Evolutionary conservation across 192 early-diverging fungal genomes (phyloP).

Genomic region (Mortierella antarctica): DNA sequence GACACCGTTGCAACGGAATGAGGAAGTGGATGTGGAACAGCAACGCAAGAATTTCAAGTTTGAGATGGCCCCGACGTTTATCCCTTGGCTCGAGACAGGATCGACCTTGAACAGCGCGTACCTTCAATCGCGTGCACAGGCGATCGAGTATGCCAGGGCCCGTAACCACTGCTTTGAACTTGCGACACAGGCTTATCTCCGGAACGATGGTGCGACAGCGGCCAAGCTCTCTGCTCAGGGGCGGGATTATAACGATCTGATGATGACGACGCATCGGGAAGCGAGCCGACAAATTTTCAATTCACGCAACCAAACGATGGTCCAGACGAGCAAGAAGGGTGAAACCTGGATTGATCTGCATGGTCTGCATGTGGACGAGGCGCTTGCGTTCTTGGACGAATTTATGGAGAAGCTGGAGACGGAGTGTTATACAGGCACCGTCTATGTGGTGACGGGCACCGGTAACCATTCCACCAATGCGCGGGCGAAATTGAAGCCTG

Average conservation of each 20-base stretch:
- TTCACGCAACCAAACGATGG: conserved; percentile 43
- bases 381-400: conserved; percentile 54
- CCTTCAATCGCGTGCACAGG: conserved; percentile 54
- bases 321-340: conserved; percentile 24
- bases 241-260: conserved; percentile 57
- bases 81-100: conserved; percentile 65
- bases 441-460: conserved; percentile 64
- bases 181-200: conserved; percentile 57
- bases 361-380: conserved; percentile 64
- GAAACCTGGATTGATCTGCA: conserved; percentile 66
- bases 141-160: conserved; percentile 57
- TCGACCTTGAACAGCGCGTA: conserved; percentile 52
- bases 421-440: conserved; percentile 51
- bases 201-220: conserved; percentile 57
- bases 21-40: conserved; percentile 2
- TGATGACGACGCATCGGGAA: conserved; percentile 59
- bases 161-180: conserved; percentile 61
- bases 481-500: conserved; percentile 43
- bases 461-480: conserved; percentile 55
- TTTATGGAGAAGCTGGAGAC: conserved; percentile 52
- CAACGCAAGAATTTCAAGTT: conserved; percentile 15
- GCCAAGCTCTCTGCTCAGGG: conserved; percentile 56
- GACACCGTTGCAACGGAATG: conserved; percentile 17
- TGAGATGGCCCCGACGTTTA: conserved; percentile 19
- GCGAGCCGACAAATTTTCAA: conserved; percentile 63